Evolutionary conservation across 768 basidiomycete species (phyloP), one percentile per base, ranked within the genome.

Genomic region (Mrakia hoshinonis): DNA sequence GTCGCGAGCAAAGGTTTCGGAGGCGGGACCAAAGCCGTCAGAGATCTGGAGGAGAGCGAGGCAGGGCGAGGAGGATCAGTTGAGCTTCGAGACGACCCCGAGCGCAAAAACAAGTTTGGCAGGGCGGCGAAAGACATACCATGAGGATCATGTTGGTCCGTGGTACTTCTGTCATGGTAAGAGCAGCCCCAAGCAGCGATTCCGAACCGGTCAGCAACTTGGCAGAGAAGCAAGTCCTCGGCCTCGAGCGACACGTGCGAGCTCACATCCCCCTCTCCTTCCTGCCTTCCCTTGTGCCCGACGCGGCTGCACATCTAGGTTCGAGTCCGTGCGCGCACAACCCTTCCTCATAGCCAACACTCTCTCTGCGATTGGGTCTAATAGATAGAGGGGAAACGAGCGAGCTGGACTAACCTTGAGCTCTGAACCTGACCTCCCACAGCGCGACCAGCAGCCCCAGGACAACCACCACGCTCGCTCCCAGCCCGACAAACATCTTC

Each of bases 11-110:
- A 70, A 70, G 6, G 69, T 70, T 39, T 70, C 69, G 4, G 60
- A 63, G 5, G 69, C 69, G 2, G 69, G 69, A n/a, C 69, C 69
- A 48, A 70, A 70, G 2, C 69, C 69, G 49, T 70, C 69, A 22
- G 54, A 61, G 61, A 70, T 47, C 67, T 55, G 48, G 31, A 39
- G 24, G 43, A 12, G 43, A 15, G 24, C 24, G 10, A 64, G 29
- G 62, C 11, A 66, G 24, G 29, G n/a, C 13, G 12, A 15, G 13
- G 49, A 31, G 26, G 43, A 24, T 31, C 18, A n/a, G 49, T 46
- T 31, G 31, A 66, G 48, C 24, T 49, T 26, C 15, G 5, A 39
- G 18, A 9, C 13, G 18, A 13, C 22, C 38, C 38, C 3, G 18
- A 9, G 9, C n/a, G 34, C 22, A 22, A 60, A 20, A 24, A 10